Evolutionary conservation across 2,329 filamentous ascomycete genomes (phyloP), one percentile per base, ranked within the genome.

Genomic region (Penicillium sp.): DNA sequence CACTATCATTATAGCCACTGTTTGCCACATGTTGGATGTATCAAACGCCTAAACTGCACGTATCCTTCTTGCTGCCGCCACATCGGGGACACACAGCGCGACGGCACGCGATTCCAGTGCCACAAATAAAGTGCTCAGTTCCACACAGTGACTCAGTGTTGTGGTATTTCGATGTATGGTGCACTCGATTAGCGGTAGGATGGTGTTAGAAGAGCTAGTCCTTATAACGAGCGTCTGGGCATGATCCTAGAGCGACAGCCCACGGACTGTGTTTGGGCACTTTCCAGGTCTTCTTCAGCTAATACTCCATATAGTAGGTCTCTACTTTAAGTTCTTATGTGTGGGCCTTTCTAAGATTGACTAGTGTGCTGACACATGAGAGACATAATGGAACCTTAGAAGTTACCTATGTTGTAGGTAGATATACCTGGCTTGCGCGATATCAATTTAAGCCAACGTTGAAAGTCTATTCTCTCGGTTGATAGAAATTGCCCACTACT

Each of bases 21-120:
- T 35, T 46, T 51, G 47, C 40, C 53, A 55, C 40, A 55, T 45
- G 40, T 13, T 32, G 8, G 32, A 40, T 40, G 26, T 55, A 42
- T 45, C 42, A 47, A 40, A 32, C 13, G 11, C 26, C 14, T 32
- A 13, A 50, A 20, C 24, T 55, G 47, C 47, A 55, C 34, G 40
- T 46, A 51, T 50, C 45, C 47, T 45, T 31, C 40, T 45, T 29
- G 34, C 46, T 18, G 29, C 40, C 16, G 53, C 24, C 34, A 46
- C 26, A 29, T 13, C 26, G 47, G 47, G 16, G 32, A 31, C 34
- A 39, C 24, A 39, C 39, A 38, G 53, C 32, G 51, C 32, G n/a
- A 32, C 10, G 20, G 44, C 39, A 55, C 46, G 34, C 40, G 40
- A 47, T 40, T 26, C 44, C 10, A 9, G 52, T 54, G 29, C 22